Evolutionary conservation across 2,329 filamentous ascomycete species (phyloP).

Genomic region (Nothophoma quercina): DNA sequence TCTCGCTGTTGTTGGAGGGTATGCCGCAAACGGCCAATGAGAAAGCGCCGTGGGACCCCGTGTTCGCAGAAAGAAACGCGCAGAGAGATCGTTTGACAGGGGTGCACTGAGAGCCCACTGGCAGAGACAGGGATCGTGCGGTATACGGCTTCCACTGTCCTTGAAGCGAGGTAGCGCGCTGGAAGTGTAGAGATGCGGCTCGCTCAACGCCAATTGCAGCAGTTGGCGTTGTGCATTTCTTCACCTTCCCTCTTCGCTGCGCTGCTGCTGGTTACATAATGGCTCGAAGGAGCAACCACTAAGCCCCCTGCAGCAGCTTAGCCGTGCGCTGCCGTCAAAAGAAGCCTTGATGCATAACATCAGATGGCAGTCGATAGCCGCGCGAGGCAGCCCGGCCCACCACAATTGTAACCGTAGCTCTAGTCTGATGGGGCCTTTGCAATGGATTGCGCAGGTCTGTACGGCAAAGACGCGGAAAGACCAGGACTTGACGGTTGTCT

Average conservation of each 20-base stretch:
- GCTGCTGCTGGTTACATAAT: conserved; percentile 9
- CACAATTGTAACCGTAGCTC: neutral
- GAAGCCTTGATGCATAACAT: conserved; percentile 9
- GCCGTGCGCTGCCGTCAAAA: conserved; percentile 8
- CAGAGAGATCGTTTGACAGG: conserved; percentile 2
- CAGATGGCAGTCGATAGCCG: conserved; percentile 4
- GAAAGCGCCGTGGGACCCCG: conserved; percentile 15
- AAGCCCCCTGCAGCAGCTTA: conserved; percentile 1
- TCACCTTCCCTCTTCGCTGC: neutral
- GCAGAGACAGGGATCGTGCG: conserved; percentile 8
- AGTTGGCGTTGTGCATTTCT: neutral
- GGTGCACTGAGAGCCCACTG: conserved; percentile 3
- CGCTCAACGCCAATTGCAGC: conserved; percentile 1
- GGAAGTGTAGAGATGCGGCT: neutral
- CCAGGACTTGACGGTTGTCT: neutral
- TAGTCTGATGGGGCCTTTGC: conserved; percentile 3
- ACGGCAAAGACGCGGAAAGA: conserved; percentile 4
- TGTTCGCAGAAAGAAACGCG: conserved; percentile 5
- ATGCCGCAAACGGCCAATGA: conserved; percentile 33
- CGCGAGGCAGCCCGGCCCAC: conserved; percentile 12
- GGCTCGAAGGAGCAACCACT: neutral
- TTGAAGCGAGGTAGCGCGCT: conserved; percentile 14
- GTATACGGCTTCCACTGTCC: conserved; percentile 5
- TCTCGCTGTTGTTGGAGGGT: conserved; percentile 27
- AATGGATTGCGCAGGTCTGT: neutral